phyloP scores from a whole-genome alignment of 257 asterid species.

The Nicotiana paniculata region DNA sequence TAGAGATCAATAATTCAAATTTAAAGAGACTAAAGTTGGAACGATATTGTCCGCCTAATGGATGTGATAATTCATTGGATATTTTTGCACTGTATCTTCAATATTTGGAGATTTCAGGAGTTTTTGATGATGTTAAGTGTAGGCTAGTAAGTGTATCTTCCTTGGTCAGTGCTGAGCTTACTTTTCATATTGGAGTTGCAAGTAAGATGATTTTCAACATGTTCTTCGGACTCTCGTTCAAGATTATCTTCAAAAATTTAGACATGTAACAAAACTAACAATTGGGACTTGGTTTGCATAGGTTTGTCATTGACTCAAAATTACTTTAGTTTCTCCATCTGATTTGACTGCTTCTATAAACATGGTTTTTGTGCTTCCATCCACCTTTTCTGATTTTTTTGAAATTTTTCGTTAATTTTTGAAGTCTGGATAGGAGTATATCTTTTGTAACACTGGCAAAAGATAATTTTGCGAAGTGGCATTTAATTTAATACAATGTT shows the following conservation, averaged over 20 bases:
- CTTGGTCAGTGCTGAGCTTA: background rate
- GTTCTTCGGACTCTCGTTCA: background rate
- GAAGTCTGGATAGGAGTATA: too few relatives aligned
- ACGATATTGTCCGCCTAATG: background rate
- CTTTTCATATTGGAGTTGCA: background rate
- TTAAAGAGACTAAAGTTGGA: too few relatives aligned
- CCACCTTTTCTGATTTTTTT: too few relatives aligned
- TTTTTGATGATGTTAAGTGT: too few relatives aligned
- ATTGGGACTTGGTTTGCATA: background rate
- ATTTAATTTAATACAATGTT: too few relatives aligned
- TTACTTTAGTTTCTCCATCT: background rate
- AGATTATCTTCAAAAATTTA: background rate
- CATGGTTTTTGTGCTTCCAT: too few relatives aligned
- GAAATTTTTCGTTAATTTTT: too few relatives aligned
- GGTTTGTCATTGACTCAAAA: background rate
- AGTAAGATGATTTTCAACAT: background rate
- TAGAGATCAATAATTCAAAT: too few relatives aligned
- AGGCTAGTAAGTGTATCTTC: background rate
- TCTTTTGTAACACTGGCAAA: too few relatives aligned
- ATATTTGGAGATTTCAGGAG: background rate
- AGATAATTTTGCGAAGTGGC: too few relatives aligned
- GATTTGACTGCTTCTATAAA: too few relatives aligned
- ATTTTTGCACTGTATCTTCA: background rate
- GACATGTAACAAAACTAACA: background rate
- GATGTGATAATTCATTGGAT: background rate